Evolutionary conservation across 768 basidiomycete genomes (phyloP).

Genomic region (Tulasnella sp.): DNA sequence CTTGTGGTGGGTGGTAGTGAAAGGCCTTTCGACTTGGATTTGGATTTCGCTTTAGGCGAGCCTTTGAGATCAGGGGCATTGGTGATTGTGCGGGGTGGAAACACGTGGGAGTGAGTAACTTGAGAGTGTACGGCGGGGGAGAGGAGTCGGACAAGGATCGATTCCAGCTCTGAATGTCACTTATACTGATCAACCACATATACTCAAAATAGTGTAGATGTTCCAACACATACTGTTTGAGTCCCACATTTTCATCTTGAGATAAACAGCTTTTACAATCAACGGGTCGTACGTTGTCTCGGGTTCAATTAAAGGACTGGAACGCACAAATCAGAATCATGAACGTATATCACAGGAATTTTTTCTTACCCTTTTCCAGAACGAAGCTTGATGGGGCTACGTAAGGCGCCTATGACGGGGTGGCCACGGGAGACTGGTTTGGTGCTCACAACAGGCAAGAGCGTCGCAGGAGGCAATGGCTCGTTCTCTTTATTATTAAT

Average conservation of each 20-base stretch:
- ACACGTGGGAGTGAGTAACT: conserved; percentile 24
- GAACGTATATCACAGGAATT: too few species aligned
- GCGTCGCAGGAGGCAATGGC: not conserved
- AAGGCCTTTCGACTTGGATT: not conserved
- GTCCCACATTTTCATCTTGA: conserved; percentile 82
- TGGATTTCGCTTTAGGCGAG: not conserved
- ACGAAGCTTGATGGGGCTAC: conserved; percentile 17
- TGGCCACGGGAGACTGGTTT: not conserved
- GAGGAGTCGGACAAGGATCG: conserved; percentile 25
- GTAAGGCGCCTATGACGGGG: not conserved
- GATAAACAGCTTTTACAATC: conserved; percentile 52
- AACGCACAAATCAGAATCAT: not conserved
- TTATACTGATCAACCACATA: too few species aligned
- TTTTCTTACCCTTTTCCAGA: conserved; percentile 1
- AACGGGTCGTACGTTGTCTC: conserved; percentile 35
- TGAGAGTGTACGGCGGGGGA: conserved; percentile 24
- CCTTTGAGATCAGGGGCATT: conserved; percentile 42
- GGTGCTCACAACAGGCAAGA: not conserved
- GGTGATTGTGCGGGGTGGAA: conserved; percentile 26
- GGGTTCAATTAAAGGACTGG: not conserved
- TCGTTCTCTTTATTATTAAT: conserved; percentile 25
- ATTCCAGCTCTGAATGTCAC: conserved; percentile 27
- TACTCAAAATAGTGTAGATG: too few species aligned
- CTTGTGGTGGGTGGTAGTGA: not conserved
- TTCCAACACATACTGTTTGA: conserved; percentile 33